Evolutionary conservation across 495 filamentous ascomycete species (phyloP).

Genomic region (Emericellopsis terricola): DNA sequence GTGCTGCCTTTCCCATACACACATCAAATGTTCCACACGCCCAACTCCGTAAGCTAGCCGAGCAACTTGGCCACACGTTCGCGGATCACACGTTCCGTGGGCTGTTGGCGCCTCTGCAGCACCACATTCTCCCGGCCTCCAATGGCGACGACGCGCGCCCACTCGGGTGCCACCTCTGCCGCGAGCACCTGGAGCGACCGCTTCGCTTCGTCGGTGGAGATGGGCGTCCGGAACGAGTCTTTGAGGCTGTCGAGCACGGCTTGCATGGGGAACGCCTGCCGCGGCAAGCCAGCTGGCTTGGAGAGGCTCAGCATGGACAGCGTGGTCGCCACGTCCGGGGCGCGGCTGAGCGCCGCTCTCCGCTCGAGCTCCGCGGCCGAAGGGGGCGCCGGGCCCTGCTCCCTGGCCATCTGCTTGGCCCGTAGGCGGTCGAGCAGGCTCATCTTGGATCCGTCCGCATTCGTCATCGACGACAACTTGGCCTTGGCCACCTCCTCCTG

Average conservation of each 20-base stretch:
- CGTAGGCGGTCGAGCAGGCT: slow-evolving; percentile 45
- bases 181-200: slow-evolving; percentile 36
- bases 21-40: no score
- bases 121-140: slow-evolving; percentile 39
- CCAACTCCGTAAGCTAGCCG: no score
- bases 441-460: slow-evolving; percentile 18
- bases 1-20: no score
- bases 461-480: slow-evolving; percentile 8
- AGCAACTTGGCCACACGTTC: slow-evolving; percentile 22
- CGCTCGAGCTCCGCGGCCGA: slow-evolving; percentile 29
- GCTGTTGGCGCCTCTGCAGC: slow-evolving; percentile 24
- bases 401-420: slow-evolving; percentile 30
- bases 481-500: slow-evolving; percentile 5
- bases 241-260: slow-evolving; percentile 38
- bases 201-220: slow-evolving; percentile 39
- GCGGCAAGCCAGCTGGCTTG: slow-evolving; percentile 13
- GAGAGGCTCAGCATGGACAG: slow-evolving; percentile 37
- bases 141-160: slow-evolving; percentile 37
- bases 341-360: slow-evolving; percentile 37
- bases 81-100: slow-evolving; percentile 22
- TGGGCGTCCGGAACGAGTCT: slow-evolving; percentile 41
- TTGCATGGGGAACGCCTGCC: slow-evolving; percentile 41
- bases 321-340: slow-evolving; percentile 40
- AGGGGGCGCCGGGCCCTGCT: slow-evolving; percentile 16
- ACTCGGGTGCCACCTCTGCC: slow-evolving; percentile 41